Evolutionary conservation across 331 rosid species (phyloP), one percentile per base, ranked within the genome.

Genomic region (Ulmus americana): DNA sequence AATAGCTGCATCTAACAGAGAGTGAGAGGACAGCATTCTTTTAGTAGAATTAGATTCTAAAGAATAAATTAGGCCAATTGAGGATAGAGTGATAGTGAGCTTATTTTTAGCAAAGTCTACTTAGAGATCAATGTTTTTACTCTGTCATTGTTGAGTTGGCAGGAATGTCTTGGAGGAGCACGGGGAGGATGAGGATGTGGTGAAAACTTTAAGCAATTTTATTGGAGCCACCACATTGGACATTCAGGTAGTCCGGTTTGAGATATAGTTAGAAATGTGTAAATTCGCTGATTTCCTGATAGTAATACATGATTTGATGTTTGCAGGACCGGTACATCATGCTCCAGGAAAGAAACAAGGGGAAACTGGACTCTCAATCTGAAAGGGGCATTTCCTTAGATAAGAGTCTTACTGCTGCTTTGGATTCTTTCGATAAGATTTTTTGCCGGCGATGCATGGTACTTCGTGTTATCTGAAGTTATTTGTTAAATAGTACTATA

Each of bases 361-460:
- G 61, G 74, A 77, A 60, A 67, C 62, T 55, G 64, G 82, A 66
- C 73, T 55, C 53, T 65, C 83, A 71, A 59, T 76, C 77, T 52
- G 60, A 39, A 69, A 73, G 69, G 62, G 85, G 86, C 77, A 75
- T 85, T 70, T 80, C 74, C 73, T 78, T 80, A 66, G 84, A 85
- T 82, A 87, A 89, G 84, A 89, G 83, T 78, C 88, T 92, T 39
- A 70, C 83, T 68, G 81, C 90, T 18, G 88, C 95, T 49, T 77
- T 92, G 77, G 98, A 92, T 86, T 92, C 98, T 75, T 87, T 92
- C 39, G 98, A 89, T 70, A 92, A 89, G 76, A 96, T 92, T 76
- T 92, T 92, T 67, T 92, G 97, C 73, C 92, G 97, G 39, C 95
- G 95, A 55, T 92, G 98, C 84, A 83, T 86, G 95, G 98, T 92